Conservation (phyloP, 1,284 basidiomycete species). For the Fereydounia khargensis region DNA sequence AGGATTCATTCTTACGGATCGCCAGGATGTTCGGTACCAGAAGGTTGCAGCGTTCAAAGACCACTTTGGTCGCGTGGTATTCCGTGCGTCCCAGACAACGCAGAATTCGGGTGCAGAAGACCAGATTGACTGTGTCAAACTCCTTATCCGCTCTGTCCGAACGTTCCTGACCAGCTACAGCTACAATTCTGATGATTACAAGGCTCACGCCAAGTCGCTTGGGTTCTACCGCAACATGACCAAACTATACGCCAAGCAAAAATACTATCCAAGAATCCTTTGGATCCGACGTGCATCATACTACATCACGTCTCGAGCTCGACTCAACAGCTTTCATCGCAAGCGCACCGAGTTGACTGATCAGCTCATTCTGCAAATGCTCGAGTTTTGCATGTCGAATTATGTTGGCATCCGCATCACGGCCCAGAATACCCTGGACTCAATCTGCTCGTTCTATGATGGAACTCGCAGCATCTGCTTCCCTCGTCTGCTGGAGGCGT, state of each 20-base stretch:
- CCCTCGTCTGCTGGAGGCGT: conserved; percentile 68
- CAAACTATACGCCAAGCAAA: conserved; percentile 71
- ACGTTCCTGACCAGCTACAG: conserved; percentile 48
- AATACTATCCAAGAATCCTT: conserved; percentile 71
- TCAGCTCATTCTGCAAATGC: conserved; percentile 71
- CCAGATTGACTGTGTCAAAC: conserved; percentile 81
- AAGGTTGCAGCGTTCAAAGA: conserved; percentile 66
- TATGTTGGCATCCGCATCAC: conserved; percentile 62
- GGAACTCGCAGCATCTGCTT: conserved; percentile 75
- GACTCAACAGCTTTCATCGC: conserved; percentile 78
- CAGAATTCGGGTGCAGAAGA: conserved; percentile 70
- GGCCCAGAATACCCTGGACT: conserved; percentile 71
- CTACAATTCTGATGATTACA: conserved; percentile 56
- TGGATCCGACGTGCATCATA: conserved; percentile 75
- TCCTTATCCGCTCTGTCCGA: conserved; percentile 58
- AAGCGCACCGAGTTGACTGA: conserved; percentile 78
- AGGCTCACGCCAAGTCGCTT: conserved; percentile 36
- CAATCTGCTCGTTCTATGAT: conserved; percentile 73
- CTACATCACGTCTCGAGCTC: conserved; percentile 64
- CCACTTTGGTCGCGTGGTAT: conserved; percentile 71
- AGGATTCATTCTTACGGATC: conserved; percentile 74
- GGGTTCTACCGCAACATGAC: conserved; percentile 47
- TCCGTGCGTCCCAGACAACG: conserved; percentile 66
- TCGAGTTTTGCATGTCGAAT: conserved; percentile 71
- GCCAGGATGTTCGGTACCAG: conserved; percentile 73